Conservation (phyloP, 169 alveolate species). For the Haemoproteus tartakovskyi region DNA sequence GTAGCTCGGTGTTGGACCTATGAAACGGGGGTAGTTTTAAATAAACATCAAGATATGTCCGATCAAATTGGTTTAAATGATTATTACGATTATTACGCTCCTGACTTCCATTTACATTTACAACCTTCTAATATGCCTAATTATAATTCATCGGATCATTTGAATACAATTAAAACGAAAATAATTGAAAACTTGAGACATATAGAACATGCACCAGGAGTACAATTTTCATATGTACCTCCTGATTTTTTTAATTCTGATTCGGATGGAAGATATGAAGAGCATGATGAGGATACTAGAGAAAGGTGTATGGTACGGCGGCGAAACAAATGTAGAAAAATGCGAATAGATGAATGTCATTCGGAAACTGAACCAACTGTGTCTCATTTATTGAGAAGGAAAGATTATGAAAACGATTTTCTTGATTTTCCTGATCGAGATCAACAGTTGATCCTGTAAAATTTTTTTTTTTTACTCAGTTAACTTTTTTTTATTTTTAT, state of each 20-base stretch:
- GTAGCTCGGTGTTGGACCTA: slow-evolving; percentile 99
- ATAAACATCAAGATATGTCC: slow-evolving; percentile 85
- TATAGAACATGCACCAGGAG: slow-evolving; percentile 96
- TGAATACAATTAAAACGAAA: slow-evolving; percentile 88
- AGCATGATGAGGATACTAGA: slow-evolving; percentile 79
- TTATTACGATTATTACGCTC: slow-evolving; percentile 95
- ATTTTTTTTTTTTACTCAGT: too few relatives aligned
- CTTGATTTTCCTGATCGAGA: slow-evolving; percentile 79
- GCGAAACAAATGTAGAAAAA: slow-evolving; percentile 37
- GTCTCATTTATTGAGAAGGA: slow-evolving; percentile 74
- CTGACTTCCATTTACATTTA: slow-evolving; percentile 93
- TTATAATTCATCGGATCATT: slow-evolving; percentile 92
- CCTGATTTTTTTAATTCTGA: slow-evolving; percentile 84
- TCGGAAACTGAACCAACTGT: too few relatives aligned
- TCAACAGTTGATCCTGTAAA: slow-evolving; percentile 46
- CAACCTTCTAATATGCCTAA: slow-evolving; percentile 91
- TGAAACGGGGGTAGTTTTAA: slow-evolving; percentile 96
- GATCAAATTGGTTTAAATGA: slow-evolving; percentile 92
- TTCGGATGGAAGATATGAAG: slow-evolving; percentile 74
- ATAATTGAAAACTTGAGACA: slow-evolving; percentile 89
- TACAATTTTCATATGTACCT: slow-evolving; percentile 88
- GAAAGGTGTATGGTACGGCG: slow-evolving; percentile 60
- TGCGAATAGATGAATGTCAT: too few relatives aligned
- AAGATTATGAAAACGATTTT: slow-evolving; percentile 72
- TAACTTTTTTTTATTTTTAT: too few relatives aligned